Percentiles rank a stretch among this genome's conserved stretches.
Conservation (phyloP, 2,329 filamentous ascomycete species). For the Westerdykella sp. region DNA sequence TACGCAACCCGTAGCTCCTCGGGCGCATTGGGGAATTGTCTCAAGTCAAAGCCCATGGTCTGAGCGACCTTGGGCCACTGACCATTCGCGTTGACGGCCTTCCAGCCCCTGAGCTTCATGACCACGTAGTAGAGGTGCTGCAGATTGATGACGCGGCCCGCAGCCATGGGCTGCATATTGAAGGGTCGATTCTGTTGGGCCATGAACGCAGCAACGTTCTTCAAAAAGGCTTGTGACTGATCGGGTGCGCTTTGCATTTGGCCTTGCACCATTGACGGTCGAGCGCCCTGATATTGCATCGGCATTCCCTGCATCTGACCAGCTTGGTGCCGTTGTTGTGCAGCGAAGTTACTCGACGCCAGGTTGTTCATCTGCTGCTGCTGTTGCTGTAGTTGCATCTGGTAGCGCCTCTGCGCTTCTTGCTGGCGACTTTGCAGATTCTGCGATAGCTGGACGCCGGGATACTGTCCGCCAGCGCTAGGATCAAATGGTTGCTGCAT, state of each 20-base stretch:
- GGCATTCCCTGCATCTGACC: slow-evolving; percentile 34
- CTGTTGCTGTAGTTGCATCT: slow-evolving; percentile 66
- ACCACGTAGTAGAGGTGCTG: slow-evolving; percentile 73
- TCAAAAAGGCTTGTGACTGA: slow-evolving; percentile 47
- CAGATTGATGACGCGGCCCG: slow-evolving; percentile 67
- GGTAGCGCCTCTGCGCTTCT: slow-evolving; percentile 72
- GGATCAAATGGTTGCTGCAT: slow-evolving; percentile 37
- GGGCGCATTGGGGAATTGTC: slow-evolving; percentile 54
- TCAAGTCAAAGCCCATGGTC: slow-evolving; percentile 38
- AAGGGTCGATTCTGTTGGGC: slow-evolving; percentile 64
- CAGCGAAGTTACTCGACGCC: slow-evolving; percentile 36
- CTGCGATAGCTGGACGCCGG: slow-evolving; percentile 43
- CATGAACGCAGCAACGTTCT: slow-evolving; percentile 74
- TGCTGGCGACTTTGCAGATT: slow-evolving; percentile 47
- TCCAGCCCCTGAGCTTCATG: slow-evolving; percentile 70
- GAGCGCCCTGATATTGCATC: slow-evolving; percentile 32
- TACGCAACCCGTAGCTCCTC: slow-evolving; percentile 67
- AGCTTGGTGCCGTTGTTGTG: slow-evolving; percentile 33
- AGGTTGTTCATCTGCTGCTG: slow-evolving; percentile 55
- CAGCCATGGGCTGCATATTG: slow-evolving; percentile 67
- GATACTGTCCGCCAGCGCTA: slow-evolving; percentile 42
- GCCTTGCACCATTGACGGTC: slow-evolving; percentile 24
- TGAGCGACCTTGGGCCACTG: slow-evolving; percentile 68
- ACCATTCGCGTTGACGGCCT: slow-evolving; percentile 62
- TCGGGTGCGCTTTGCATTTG: slow-evolving; percentile 17